Percentiles rank a stretch among this genome's conserved stretches.
Conservation (phyloP, 2,329 filamentous ascomycete genomes). For the Orbilia quercus region DNA sequence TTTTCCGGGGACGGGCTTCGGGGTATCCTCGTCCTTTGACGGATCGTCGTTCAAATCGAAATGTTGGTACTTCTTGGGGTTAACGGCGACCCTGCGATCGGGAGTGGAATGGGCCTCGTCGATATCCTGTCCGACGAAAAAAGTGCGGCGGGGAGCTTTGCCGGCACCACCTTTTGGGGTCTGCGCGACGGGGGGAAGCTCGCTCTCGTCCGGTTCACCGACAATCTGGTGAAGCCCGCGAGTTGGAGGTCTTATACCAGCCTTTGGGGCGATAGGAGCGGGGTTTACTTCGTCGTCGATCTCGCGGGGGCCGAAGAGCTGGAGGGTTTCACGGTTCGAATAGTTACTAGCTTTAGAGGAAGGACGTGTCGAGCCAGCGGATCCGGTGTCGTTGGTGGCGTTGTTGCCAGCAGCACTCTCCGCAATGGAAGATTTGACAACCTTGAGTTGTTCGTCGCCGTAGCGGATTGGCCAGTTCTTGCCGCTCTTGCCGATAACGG, state of each 20-base stretch:
- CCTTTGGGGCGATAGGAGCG: slow-evolving; percentile 61
- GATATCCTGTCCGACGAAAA: slow-evolving; percentile 64
- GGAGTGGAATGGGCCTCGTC: slow-evolving; percentile 59
- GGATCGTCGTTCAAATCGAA: slow-evolving; percentile 81
- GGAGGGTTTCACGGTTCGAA: slow-evolving; percentile 77
- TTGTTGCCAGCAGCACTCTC: not conserved
- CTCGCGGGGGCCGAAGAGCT: slow-evolving; percentile 77
- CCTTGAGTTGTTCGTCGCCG: slow-evolving; percentile 81
- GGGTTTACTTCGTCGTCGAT: slow-evolving; percentile 61
- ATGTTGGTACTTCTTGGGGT: slow-evolving; percentile 84
- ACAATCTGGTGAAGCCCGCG: slow-evolving; percentile 78
- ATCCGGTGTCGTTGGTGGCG: slow-evolving; percentile 5
- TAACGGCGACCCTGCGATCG: slow-evolving; percentile 69
- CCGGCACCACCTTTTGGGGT: slow-evolving; percentile 53
- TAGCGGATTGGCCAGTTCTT: slow-evolving; percentile 96
- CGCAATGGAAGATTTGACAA: slow-evolving; percentile 75
- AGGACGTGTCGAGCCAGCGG: slow-evolving; percentile 45
- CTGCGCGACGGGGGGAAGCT: slow-evolving; percentile 59
- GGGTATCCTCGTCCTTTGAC: slow-evolving; percentile 65
- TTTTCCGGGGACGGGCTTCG: slow-evolving; percentile 58
- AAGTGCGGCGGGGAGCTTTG: slow-evolving; percentile 68
- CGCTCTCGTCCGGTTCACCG: slow-evolving; percentile 63
- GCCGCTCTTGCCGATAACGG: slow-evolving; percentile 88
- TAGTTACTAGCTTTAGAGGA: slow-evolving; percentile 63
- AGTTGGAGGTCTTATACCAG: slow-evolving; percentile 75